Evolutionary conservation across 2,329 filamentous ascomycete genomes (phyloP).

Genomic region (Hymenoscyphus salicellus): DNA sequence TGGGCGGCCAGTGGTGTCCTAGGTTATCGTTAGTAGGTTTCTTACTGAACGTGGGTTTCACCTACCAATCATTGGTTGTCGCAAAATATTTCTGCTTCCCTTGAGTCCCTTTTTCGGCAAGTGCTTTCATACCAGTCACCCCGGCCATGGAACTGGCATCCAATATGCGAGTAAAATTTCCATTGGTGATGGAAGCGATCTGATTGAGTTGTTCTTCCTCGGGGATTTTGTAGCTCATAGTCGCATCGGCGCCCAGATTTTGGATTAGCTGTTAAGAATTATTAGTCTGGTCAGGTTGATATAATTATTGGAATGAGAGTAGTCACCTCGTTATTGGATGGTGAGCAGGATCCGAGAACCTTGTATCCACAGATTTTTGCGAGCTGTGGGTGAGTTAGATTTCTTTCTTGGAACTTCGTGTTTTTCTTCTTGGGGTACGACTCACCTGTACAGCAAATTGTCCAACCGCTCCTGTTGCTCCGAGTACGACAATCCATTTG

Average conservation of each 20-base stretch:
- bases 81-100: constrained; percentile 34
- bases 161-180: constrained; percentile 37
- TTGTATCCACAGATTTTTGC: constrained; percentile 39
- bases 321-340: constrained; percentile 28
- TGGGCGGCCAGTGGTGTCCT: constrained; percentile 21
- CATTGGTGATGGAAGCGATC: constrained; percentile 36
- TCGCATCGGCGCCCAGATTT: constrained; percentile 35
- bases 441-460: constrained; percentile 37
- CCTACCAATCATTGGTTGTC: constrained; percentile 39
- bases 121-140: constrained; percentile 35
- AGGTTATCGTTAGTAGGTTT: background rate
- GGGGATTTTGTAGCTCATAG: constrained; percentile 34
- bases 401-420: background rate
- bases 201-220: constrained; percentile 35
- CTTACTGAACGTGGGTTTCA: background rate
- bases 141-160: constrained; percentile 36
- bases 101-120: constrained; percentile 25
- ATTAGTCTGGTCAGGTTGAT: background rate
- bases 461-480: constrained; percentile 38
- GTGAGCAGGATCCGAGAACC: constrained; percentile 39
- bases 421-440: too few relatives aligned
- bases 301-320: background rate
- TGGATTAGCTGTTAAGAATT: constrained; percentile 27
- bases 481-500: constrained; percentile 41
- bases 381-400: constrained; percentile 28